A percentile compares a stretch with the other conserved stretches of the same genome.
Conservation (phyloP, 2,329 filamentous ascomycete species). For the Pseudocercospora cruenta region DNA sequence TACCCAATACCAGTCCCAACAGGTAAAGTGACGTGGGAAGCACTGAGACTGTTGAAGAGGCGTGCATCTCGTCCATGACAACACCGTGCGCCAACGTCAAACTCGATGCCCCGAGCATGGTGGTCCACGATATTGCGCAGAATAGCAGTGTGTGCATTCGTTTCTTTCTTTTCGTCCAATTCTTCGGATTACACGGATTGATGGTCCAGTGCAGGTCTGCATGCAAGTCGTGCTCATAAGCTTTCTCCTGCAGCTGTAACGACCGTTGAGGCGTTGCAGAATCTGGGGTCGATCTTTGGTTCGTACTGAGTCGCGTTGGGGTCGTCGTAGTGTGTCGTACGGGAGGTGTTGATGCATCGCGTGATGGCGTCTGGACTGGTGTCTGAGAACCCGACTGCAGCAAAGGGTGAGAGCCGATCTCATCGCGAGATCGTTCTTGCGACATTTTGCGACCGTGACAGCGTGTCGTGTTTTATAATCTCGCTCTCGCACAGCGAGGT, state of each 20-base stretch:
- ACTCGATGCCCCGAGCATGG: conserved; percentile 32
- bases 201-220: conserved; percentile 23
- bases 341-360: background rate
- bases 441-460: background rate
- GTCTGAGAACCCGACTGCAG: background rate
- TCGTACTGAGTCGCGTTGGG: background rate
- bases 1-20: conserved; percentile 67
- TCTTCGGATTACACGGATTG: conserved; percentile 40
- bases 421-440: background rate
- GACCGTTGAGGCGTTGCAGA: background rate
- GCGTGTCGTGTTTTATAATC: background rate
- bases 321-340: background rate
- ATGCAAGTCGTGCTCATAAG: conserved; percentile 15
- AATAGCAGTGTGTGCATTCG: conserved; percentile 41
- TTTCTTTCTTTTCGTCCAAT: conserved; percentile 41
- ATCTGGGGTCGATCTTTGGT: background rate
- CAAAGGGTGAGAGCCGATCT: background rate
- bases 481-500: background rate
- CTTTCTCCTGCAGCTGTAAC: background rate
- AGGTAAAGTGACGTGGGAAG: conserved; percentile 63
- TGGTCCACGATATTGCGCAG: conserved; percentile 41
- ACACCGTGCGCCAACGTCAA: conserved; percentile 15
- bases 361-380: background rate
- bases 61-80: conserved; percentile 50
- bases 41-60: conserved; percentile 57